phyloP scores from a whole-genome alignment of 352 stramenopile species.

The Phytophthora citricola region DNA sequence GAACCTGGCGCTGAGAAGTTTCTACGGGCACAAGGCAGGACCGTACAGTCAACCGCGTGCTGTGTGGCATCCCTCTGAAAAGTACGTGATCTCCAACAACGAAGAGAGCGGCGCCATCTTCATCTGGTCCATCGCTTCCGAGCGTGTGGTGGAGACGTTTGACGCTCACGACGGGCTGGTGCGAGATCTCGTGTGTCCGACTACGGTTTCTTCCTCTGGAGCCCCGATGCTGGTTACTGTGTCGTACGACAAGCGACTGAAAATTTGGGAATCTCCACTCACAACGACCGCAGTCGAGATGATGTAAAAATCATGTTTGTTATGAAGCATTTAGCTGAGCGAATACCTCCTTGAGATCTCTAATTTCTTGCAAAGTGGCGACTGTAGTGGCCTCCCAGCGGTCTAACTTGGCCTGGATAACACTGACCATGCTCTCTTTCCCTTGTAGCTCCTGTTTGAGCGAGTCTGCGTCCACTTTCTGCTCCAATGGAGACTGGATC shows the following conservation, averaged over 20 bases:
- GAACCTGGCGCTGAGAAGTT: slow-evolving; percentile 73
- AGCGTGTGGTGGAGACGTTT: slow-evolving; percentile 75
- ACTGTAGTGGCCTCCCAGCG: slow-evolving; percentile 72
- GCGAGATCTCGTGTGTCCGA: slow-evolving; percentile 48
- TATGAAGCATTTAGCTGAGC: slow-evolving; percentile 45
- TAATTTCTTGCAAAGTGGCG: slow-evolving; percentile 73
- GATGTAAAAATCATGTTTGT: slow-evolving; percentile 24
- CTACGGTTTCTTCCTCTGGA: slow-evolving; percentile 23
- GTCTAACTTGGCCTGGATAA: slow-evolving; percentile 69
- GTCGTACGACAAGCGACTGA: slow-evolving; percentile 85
- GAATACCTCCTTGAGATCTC: slow-evolving; percentile 74
- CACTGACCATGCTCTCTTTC: slow-evolving; percentile 45
- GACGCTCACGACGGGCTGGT: slow-evolving; percentile 76
- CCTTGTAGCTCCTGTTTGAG: slow-evolving; percentile 47
- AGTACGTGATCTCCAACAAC: slow-evolving; percentile 87
- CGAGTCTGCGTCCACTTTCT: slow-evolving; percentile 21
- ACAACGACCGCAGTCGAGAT: slow-evolving; percentile 16
- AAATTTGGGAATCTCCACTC: slow-evolving; percentile 58
- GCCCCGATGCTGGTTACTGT: slow-evolving; percentile 57
- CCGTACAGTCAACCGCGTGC: slow-evolving; percentile 82
- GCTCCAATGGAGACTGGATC: slow-evolving; percentile 55
- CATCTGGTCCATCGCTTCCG: slow-evolving; percentile 81
- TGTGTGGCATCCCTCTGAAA: slow-evolving; percentile 81
- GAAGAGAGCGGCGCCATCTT: slow-evolving; percentile 69
- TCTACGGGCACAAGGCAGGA: slow-evolving; percentile 87